Evolutionary conservation across 2,329 filamentous ascomycete species (phyloP).

Genomic region (Elsinoe arachidis): DNA sequence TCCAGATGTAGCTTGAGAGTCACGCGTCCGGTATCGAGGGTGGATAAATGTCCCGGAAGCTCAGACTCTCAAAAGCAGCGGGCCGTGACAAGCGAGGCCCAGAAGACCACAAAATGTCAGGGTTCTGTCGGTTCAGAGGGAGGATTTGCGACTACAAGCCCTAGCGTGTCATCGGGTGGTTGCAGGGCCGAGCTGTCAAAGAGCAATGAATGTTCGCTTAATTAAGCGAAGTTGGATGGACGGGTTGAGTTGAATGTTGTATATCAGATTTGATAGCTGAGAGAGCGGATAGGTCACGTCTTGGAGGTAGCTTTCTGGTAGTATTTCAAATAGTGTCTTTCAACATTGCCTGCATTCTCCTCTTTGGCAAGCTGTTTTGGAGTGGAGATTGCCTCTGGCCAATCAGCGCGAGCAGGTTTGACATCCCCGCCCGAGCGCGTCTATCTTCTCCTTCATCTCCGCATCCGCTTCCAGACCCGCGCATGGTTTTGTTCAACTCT

Average conservation of each 20-base stretch:
- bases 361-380: conserved; percentile 1
- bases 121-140: background rate
- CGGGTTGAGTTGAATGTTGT: background rate
- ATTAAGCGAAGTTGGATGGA: background rate
- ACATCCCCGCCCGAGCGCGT: background rate
- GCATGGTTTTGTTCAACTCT: too few species aligned
- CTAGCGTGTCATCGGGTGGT: background rate
- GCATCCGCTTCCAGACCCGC: background rate
- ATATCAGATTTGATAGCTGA: too few species aligned
- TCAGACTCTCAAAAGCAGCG: background rate
- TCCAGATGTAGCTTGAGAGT: background rate
- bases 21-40: background rate
- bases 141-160: conserved; percentile 1
- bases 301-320: background rate
- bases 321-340: too few species aligned
- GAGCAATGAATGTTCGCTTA: background rate
- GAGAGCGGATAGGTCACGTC: background rate
- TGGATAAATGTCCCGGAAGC: conserved; percentile 7
- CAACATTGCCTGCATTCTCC: background rate
- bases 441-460: background rate
- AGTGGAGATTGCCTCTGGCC: background rate
- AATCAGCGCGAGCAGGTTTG: background rate
- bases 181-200: background rate
- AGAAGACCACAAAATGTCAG: background rate
- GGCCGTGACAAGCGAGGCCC: conserved; percentile 2